These are phyloP conservation scores for Puya raimondii DNA, from an alignment of 176 grass and related monocot species.

Conservation along the genomic window DNA sequence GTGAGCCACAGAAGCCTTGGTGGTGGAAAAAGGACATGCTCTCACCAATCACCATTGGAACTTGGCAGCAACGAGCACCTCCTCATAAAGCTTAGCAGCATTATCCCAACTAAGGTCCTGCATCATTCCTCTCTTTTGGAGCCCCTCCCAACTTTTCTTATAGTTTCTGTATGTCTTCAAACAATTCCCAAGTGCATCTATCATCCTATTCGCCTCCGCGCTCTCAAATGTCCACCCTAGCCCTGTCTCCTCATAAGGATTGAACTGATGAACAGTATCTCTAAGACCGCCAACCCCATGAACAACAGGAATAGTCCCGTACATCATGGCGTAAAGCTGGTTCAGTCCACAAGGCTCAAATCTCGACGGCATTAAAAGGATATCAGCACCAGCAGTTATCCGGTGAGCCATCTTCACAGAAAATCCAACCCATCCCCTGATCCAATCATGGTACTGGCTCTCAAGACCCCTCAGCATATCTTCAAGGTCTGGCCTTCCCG, in stretches of 20 bases:
- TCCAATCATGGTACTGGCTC: constrained; percentile 43
- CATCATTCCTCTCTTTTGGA: constrained; percentile 77
- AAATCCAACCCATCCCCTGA: constrained; percentile 89
- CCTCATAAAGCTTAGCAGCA: constrained; percentile 77
- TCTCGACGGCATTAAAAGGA: constrained; percentile 88
- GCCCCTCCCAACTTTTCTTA: constrained; percentile 79
- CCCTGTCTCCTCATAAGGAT: constrained; percentile 62
- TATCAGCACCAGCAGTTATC: constrained; percentile 74
- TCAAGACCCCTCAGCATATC: constrained; percentile 64
- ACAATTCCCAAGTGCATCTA: constrained; percentile 70
- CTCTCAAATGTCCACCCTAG: constrained; percentile 84
- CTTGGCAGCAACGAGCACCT: constrained; percentile 65
- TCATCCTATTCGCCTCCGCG: constrained; percentile 65
- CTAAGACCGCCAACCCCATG: constrained; percentile 85
- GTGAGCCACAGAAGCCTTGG: not conserved
- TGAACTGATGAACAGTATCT: constrained; percentile 71
- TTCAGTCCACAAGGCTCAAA: constrained; percentile 91
- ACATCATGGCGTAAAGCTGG: constrained; percentile 96
- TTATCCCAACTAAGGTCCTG: constrained; percentile 92
- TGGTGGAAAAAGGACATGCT: not conserved
- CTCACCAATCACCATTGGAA: constrained; percentile 64
- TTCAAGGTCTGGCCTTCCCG: constrained; percentile 84
- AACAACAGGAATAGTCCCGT: constrained; percentile 85
- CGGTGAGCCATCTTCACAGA: constrained; percentile 83
- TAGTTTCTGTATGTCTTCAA: constrained; percentile 69